Evolutionary conservation across 192 early-diverging fungal species (phyloP).

Genomic region (Neocallimastix lanati): DNA sequence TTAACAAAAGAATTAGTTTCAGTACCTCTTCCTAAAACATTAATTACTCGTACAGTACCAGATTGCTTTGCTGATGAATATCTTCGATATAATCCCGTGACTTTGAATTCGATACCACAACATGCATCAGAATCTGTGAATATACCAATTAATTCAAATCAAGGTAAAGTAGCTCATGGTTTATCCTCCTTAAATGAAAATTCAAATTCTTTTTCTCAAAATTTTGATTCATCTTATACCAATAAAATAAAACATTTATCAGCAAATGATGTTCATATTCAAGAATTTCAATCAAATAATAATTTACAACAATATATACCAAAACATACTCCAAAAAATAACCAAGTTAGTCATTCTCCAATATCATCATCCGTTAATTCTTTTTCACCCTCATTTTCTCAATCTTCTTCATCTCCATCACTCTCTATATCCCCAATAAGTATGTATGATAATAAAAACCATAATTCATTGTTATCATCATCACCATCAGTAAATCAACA

Average conservation of each 20-base stretch:
- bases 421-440: background rate
- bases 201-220: background rate
- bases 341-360: background rate
- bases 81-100: background rate
- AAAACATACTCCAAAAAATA: background rate
- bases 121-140: background rate
- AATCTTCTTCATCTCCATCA: background rate
- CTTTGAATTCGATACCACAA: background rate
- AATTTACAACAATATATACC: background rate
- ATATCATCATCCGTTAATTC: background rate
- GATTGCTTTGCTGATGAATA: background rate
- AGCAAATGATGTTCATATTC: background rate
- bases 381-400: background rate
- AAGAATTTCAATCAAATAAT: background rate
- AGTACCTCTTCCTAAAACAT: background rate
- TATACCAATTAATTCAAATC: background rate
- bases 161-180: background rate
- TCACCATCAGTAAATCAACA: background rate
- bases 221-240: background rate
- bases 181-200: background rate
- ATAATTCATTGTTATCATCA: background rate
- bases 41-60: background rate
- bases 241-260: background rate
- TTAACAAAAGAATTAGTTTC: background rate
- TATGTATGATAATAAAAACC: background rate